A percentile compares a stretch with the other conserved stretches of the same genome.
These are phyloP conservation scores for Periglandula ipomoeae DNA, from an alignment of 2,329 filamentous ascomycete species.

Conservation along the genomic window DNA sequence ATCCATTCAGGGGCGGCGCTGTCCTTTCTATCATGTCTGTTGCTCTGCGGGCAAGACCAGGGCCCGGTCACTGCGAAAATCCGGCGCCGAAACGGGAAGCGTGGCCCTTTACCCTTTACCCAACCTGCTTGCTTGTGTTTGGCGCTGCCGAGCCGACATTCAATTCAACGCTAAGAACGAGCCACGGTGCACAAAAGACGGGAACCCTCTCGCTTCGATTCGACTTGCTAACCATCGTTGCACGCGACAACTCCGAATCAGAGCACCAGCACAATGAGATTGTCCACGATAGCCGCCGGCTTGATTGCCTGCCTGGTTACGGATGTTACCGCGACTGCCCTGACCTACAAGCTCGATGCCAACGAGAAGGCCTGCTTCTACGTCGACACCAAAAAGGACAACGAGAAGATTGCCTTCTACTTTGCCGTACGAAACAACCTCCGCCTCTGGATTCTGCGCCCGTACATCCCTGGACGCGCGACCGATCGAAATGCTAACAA, in stretches of 20 bases:
- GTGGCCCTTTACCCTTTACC: constrained; percentile 11
- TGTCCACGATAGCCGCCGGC: constrained; percentile 51
- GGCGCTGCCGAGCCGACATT: background rate
- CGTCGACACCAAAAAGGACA: constrained; percentile 64
- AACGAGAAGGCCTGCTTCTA: constrained; percentile 98
- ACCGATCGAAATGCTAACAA: background rate
- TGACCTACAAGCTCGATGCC: constrained; percentile 85
- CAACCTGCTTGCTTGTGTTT: background rate
- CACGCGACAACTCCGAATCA: constrained; percentile 19
- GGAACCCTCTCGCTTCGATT: background rate
- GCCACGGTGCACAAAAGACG: constrained; percentile 5
- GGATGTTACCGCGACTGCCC: constrained; percentile 72
- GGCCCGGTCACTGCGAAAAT: constrained; percentile 13
- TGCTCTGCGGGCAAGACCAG: constrained; percentile 2
- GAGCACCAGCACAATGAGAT: constrained; percentile 48
- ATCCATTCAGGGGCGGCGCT: too few relatives aligned
- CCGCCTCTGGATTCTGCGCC: background rate
- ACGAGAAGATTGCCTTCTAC: constrained; percentile 93
- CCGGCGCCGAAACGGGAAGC: constrained; percentile 13
- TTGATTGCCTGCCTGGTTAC: constrained; percentile 64
- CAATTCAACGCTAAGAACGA: constrained; percentile 3
- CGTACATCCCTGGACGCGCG: background rate
- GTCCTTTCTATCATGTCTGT: too few relatives aligned
- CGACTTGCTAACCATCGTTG: constrained; percentile 9
- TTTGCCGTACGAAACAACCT: constrained; percentile 53